A percentile compares a stretch with the other conserved stretches of the same genome.
Conservation (phyloP, 208 protist species). For the Trypanosoma avium region DNA sequence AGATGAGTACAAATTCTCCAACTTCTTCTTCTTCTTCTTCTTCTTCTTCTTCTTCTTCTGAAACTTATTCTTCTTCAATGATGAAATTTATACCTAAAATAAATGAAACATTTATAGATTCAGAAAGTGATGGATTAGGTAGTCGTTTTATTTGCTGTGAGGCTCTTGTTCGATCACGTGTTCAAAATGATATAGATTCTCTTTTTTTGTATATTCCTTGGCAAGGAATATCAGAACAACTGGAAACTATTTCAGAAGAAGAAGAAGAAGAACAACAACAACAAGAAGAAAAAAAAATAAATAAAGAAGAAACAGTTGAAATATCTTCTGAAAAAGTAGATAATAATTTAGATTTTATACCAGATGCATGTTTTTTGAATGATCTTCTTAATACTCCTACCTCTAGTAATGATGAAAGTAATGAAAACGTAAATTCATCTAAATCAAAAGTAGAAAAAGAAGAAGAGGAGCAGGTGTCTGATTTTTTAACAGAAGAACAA, state of each 20-base stretch:
- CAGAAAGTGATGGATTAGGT: slow-evolving; percentile 1
- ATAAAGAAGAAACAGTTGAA: too few relatives aligned
- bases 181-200: slow-evolving; percentile 71
- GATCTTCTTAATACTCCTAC: slow-evolving; percentile 13
- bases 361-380: slow-evolving; percentile 34
- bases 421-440: too few relatives aligned
- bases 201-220: slow-evolving; percentile 75
- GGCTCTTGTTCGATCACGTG: slow-evolving; percentile 43
- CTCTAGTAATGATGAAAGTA: neutral
- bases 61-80: too few relatives aligned
- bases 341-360: neutral
- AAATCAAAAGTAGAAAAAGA: neutral
- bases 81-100: too few relatives aligned
- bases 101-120: too few relatives aligned
- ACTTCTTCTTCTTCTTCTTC: neutral
- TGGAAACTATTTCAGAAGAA: slow-evolving; percentile 34
- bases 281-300: neutral
- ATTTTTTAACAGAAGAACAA: slow-evolving; percentile 31
- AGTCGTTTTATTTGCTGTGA: slow-evolving; percentile 40
- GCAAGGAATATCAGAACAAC: slow-evolving; percentile 53
- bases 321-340: slow-evolving; percentile 2
- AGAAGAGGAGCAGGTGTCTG: neutral
- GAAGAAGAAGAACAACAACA: neutral
- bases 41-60: neutral
- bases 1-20: neutral